Base-by-base conservation (phyloP, 2,329 filamentous ascomycete genomes). In the Monilinia fructicola region DNA sequence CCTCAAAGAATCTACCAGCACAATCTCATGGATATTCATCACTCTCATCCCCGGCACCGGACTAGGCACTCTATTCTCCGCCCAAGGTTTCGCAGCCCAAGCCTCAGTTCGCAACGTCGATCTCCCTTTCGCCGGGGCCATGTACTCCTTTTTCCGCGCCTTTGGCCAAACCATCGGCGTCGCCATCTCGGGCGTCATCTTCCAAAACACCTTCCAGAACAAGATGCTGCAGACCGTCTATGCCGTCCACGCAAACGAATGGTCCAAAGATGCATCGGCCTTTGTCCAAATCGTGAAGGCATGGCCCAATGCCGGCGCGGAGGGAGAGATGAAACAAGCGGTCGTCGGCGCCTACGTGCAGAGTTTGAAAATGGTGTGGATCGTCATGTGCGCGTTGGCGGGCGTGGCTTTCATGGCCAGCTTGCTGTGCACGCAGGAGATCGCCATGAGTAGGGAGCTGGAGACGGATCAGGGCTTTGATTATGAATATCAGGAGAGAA, bases 91-190 rank as follows among this genome's bases (percentile, higher is more conserved):
- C 52, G 82, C 85, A 1, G 82, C 89, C 18, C 88, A 91, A 74
- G 86, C 87, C 18, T 81, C 86, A 0, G 81, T 83, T 2, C 79
- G 80, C 1, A 81, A 81, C 67, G 79, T 81, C 59, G 83, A 88
- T 71, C 82, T 87, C 50, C 82, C 85, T 2, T 84, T 85, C 66
- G 84, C 86, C 0, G 82, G 83, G 0, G 86, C 84, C 18, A 84
- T 90, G 79, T 90, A 87, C 76, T 84, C 83, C 60, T 91, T 91
- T 78, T 83, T 88, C 73, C 84, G 87, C 18, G 81, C 83, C 1
- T 82, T 90, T 38, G 88, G 88, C 9, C 72, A 74, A 67, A 71
- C 71, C 1, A 58, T 74, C 5, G 71, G 73, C 14, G 69, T 74
- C 5, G 72, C 71, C 9, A 81, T 90, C 56, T 85, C 85, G 3